phyloP scores from a whole-genome alignment of 2,329 filamentous ascomycete species.

The Cladobotryum mycophilum region DNA sequence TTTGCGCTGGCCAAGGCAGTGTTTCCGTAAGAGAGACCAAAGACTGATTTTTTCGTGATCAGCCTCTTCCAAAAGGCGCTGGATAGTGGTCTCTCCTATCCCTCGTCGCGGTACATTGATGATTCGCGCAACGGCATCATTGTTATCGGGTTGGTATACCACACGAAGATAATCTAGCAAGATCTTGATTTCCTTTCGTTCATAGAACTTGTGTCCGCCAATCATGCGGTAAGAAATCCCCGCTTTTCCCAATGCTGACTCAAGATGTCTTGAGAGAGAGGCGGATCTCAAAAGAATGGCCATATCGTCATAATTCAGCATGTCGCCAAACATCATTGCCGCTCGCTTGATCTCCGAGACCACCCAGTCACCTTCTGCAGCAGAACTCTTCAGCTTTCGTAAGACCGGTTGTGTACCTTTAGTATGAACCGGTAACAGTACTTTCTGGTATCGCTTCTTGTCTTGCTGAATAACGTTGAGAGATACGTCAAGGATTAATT shows the following conservation, averaged over 20 bases:
- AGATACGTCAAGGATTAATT: conserved; percentile 72
- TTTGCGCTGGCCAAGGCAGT: conserved; percentile 44
- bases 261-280: conserved; percentile 75
- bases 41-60: conserved; percentile 62
- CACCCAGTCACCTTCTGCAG: conserved; percentile 80
- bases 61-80: conserved; percentile 68
- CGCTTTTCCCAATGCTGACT: conserved; percentile 70
- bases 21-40: conserved; percentile 63
- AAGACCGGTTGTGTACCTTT: conserved; percentile 76
- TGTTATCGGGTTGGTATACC: conserved; percentile 77
- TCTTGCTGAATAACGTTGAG: conserved; percentile 90
- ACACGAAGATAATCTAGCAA: conserved; percentile 84
- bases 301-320: conserved; percentile 71
- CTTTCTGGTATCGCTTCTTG: conserved; percentile 69
- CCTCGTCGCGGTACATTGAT: conserved; percentile 79
- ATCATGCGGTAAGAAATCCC: conserved; percentile 91
- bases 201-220: conserved; percentile 83
- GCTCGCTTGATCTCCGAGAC: conserved; percentile 73
- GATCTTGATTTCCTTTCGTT: conserved; percentile 81
- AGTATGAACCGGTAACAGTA: conserved; percentile 70
- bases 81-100: conserved; percentile 74
- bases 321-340: conserved; percentile 62
- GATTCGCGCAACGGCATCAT: conserved; percentile 75
- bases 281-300: conserved; percentile 85
- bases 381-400: conserved; percentile 62